These are phyloP conservation scores for Fomitopsis schrenkii DNA, from an alignment of 1,284 basidiomycete genomes.

Conservation along the genomic window DNA sequence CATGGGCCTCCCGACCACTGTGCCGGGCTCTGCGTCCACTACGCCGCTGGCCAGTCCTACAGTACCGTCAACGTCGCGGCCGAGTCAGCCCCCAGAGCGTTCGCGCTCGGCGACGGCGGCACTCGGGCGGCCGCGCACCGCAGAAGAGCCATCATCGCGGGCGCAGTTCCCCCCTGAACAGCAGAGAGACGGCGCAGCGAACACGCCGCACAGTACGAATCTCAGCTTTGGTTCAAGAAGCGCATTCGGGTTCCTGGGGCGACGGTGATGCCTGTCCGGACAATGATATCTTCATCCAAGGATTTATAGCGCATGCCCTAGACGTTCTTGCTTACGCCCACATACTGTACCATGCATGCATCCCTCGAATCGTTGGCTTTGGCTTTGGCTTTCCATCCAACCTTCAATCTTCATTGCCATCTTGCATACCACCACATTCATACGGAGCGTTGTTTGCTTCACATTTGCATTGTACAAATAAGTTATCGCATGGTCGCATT, in stretches of 20 bases:
- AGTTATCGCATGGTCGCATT: conserved; percentile 1
- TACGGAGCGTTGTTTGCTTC: background rate
- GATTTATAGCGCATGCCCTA: background rate
- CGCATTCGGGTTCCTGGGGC: background rate
- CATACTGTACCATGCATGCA: conserved; percentile 2
- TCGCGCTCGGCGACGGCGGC: background rate
- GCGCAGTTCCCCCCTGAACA: background rate
- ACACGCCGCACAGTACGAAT: background rate
- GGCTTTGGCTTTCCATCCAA: background rate
- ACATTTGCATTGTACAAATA: background rate
- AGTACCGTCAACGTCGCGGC: background rate
- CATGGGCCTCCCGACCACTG: conserved; percentile 27
- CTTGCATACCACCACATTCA: background rate
- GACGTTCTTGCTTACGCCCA: background rate
- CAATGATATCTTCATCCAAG: background rate
- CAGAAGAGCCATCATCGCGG: background rate
- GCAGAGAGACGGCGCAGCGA: background rate
- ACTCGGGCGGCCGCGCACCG: background rate
- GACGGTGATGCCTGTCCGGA: background rate
- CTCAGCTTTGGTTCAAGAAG: background rate
- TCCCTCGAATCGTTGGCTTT: background rate
- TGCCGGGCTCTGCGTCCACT: conserved; percentile 11
- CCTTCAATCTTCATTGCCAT: too few relatives aligned
- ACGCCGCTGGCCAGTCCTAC: conserved; percentile 21
- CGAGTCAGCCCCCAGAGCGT: background rate